These are phyloP conservation scores for Malania oleifera DNA, from an alignment of 164 flowering plant genomes.

Conservation along the genomic window DNA sequence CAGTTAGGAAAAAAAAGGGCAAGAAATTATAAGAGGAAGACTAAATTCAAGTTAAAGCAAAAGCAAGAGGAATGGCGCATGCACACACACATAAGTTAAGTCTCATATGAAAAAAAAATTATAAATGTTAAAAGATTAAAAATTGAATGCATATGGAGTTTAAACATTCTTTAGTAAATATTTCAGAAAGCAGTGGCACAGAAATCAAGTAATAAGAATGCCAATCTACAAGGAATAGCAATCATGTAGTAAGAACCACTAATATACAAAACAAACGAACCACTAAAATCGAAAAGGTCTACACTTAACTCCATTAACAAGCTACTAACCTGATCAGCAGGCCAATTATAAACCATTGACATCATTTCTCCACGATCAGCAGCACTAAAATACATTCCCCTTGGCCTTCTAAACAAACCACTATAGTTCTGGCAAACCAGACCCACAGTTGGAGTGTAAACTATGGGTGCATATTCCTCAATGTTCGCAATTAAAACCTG, in stretches of 20 bases:
- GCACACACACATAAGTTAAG: too few species aligned
- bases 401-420: constrained; percentile 93
- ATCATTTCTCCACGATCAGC: constrained; percentile 97
- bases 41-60: too few species aligned
- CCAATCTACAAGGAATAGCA: not conserved
- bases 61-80: too few species aligned
- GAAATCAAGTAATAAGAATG: not conserved
- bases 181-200: too few species aligned
- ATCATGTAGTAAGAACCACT: not conserved
- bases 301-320: not conserved
- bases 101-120: too few species aligned
- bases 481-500: constrained; percentile 92
- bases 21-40: too few species aligned
- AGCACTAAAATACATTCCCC: constrained; percentile 98
- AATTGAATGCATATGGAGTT: too few species aligned
- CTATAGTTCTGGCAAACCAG: constrained; percentile 95
- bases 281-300: not conserved
- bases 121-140: too few species aligned
- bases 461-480: constrained; percentile 96
- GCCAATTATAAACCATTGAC: constrained; percentile 98
- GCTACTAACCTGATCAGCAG: constrained; percentile 79
- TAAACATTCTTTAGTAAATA: too few species aligned
- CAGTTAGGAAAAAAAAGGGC: too few species aligned
- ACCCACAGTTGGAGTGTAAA: constrained; percentile 96
- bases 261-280: not conserved